Percentiles rank a stretch among this genome's conserved stretches.
Conservation (phyloP, 108 stramenopile species). For the Seminavis robusta region DNA sequence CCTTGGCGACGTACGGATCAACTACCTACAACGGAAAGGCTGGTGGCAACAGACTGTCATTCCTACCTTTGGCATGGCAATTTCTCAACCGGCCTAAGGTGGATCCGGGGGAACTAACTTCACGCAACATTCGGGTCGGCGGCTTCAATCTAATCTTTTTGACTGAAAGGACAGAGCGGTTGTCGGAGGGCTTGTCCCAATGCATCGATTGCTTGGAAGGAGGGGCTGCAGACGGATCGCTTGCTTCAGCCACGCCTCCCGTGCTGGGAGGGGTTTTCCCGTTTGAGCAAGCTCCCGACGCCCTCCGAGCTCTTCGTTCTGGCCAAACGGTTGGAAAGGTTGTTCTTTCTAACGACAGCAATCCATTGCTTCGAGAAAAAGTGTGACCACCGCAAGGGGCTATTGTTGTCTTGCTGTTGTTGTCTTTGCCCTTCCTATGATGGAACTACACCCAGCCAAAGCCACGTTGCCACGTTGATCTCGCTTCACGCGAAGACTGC, state of each 20-base stretch:
- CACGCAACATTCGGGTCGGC: slow-evolving; percentile 18
- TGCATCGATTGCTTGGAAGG: slow-evolving; percentile 21
- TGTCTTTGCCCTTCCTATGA: no score
- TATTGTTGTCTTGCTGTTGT: no score
- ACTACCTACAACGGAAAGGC: slow-evolving; percentile 15
- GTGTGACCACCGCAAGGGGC: no score
- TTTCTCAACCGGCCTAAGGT: slow-evolving; percentile 20
- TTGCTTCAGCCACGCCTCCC: slow-evolving; percentile 16
- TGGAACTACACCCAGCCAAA: no score
- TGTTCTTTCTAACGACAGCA: slow-evolving; percentile 9
- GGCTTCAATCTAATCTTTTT: slow-evolving; percentile 38
- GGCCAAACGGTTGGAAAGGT: slow-evolving; percentile 28
- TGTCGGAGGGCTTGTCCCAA: slow-evolving; percentile 2
- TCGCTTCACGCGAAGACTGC: no score
- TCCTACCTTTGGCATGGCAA: slow-evolving; percentile 7
- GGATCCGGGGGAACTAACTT: slow-evolving; percentile 24
- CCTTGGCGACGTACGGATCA: slow-evolving; percentile 26
- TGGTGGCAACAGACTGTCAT: slow-evolving; percentile 1
- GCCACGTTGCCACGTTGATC: no score
- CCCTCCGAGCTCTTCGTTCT: slow-evolving; percentile 10
- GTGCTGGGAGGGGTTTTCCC: slow-evolving; percentile 15
- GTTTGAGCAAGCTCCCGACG: slow-evolving; percentile 17
- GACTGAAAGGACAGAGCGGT: slow-evolving; percentile 13
- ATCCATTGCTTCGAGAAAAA: no score
- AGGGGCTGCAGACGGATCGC: not conserved